Percentiles rank a stretch among this genome's conserved stretches.
Evolutionary conservation across 768 basidiomycete species (phyloP).

Genomic region (Lactarius quietus): DNA sequence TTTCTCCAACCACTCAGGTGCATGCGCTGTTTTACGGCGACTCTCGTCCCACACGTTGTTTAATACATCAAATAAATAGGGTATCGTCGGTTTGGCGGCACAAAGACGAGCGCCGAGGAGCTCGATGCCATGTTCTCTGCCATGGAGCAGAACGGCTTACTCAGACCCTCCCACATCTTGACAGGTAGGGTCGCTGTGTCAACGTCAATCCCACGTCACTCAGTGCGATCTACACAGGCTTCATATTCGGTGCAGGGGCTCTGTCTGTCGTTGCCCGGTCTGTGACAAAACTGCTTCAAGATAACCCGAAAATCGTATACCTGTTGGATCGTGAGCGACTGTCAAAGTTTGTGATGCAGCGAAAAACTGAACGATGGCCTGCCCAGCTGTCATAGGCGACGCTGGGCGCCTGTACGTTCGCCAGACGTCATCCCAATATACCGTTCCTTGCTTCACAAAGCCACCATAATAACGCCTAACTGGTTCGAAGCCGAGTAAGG

Average conservation of each 20-base stretch:
- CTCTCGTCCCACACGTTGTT: neutral
- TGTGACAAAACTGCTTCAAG: constrained; percentile 54
- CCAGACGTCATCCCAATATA: constrained; percentile 86
- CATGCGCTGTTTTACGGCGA: constrained; percentile 20
- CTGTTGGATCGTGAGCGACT: constrained; percentile 80
- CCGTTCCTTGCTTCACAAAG: constrained; percentile 69
- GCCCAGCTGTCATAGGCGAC: constrained; percentile 90
- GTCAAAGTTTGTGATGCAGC: neutral
- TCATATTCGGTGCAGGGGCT: constrained; percentile 81
- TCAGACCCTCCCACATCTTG: constrained; percentile 67
- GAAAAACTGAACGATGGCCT: neutral
- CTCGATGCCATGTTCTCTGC: constrained; percentile 68
- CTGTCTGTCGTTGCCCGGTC: constrained; percentile 62
- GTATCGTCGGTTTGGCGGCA: constrained; percentile 78
- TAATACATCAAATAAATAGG: constrained; percentile 44
- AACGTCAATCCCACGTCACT: neutral
- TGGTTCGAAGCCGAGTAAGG: constrained; percentile 96
- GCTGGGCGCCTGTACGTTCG: constrained; percentile 86
- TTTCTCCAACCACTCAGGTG: constrained; percentile 92
- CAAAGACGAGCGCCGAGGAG: constrained; percentile 72
- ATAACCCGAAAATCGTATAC: constrained; percentile 67
- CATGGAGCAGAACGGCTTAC: constrained; percentile 73
- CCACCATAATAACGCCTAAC: constrained; percentile 94
- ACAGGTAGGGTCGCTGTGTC: constrained; percentile 51
- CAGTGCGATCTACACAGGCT: constrained; percentile 49